phyloP scores from a whole-genome alignment of 1,139 yeast genomes.

The Yamadazyma blattariae region DNA sequence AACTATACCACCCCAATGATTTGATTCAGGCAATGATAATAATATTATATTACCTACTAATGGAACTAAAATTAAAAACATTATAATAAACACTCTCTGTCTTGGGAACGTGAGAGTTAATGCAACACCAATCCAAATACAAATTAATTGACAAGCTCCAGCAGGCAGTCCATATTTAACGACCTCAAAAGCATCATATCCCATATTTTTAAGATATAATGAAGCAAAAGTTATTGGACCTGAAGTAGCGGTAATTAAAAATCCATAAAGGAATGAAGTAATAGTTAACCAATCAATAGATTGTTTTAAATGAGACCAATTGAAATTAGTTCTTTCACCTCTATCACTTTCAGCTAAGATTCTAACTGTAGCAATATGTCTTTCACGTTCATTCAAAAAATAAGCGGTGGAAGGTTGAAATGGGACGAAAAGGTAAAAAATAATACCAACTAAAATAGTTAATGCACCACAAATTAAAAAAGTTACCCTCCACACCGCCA shows the following conservation, averaged over 20 bases:
- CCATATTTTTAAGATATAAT: conserved; percentile 14
- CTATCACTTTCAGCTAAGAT: conserved; percentile 9
- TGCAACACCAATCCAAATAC: conserved; percentile 15
- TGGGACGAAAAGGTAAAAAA: conserved; percentile 17
- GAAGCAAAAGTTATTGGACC: conserved; percentile 17
- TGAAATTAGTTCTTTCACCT: conserved; percentile 16
- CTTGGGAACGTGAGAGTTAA: conserved; percentile 10
- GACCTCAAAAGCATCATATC: conserved; percentile 13
- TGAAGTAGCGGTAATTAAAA: conserved; percentile 18
- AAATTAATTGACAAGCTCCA: conserved; percentile 15
- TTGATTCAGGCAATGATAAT: conserved; percentile 10
- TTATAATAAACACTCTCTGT: conserved; percentile 13
- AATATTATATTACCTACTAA: conserved; percentile 15
- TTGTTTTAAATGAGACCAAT: conserved; percentile 18
- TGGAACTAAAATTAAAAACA: conserved; percentile 14
- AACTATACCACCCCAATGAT: conserved; percentile 18
- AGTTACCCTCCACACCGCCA: conserved; percentile 19
- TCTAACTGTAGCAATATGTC: conserved; percentile 11
- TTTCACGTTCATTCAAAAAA: conserved; percentile 11
- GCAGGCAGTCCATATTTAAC: conserved; percentile 15
- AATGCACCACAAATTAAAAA: conserved; percentile 20
- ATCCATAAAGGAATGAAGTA: conserved; percentile 15
- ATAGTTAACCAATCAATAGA: conserved; percentile 11
- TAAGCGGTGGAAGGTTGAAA: conserved; percentile 15
- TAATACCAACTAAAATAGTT: conserved; percentile 18